Evolutionary conservation across 2,329 filamentous ascomycete genomes (phyloP).

Genomic region (Chaetomiaceae sp.): DNA sequence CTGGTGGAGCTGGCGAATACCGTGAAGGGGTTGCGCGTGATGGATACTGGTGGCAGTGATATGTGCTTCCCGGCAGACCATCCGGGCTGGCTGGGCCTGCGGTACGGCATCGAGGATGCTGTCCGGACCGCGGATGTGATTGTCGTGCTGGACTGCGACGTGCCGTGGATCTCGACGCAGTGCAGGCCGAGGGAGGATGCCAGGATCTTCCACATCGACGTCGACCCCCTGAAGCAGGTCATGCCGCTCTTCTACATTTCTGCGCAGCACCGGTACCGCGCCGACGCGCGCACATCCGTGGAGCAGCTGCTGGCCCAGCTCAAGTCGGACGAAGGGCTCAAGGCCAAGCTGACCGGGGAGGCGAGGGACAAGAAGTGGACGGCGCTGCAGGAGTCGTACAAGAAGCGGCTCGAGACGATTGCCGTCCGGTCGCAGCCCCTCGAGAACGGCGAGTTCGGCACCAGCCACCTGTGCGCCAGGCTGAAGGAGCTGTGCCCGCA

Average conservation of each 20-base stretch:
- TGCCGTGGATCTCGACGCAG: constrained; percentile 86
- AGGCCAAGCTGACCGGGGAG: constrained; percentile 37
- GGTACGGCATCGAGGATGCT: constrained; percentile 67
- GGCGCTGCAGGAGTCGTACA: constrained; percentile 53
- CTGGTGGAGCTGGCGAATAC: constrained; percentile 64
- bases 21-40: constrained; percentile 63
- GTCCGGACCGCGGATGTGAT: constrained; percentile 80
- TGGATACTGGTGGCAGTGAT: constrained; percentile 73
- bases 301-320: constrained; percentile 63
- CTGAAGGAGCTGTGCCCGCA: constrained; percentile 35
- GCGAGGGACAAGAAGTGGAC: constrained; percentile 43
- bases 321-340: constrained; percentile 39
- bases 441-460: constrained; percentile 57
- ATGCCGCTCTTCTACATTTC: constrained; percentile 71
- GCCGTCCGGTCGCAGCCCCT: constrained; percentile 52
- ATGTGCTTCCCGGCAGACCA: constrained; percentile 76
- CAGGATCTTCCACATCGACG: constrained; percentile 59
- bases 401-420: constrained; percentile 56
- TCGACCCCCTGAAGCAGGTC: constrained; percentile 63
- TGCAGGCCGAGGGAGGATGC: constrained; percentile 50
- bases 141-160: constrained; percentile 80
- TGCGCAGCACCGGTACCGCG: constrained; percentile 60
- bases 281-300: constrained; percentile 60
- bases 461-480: constrained; percentile 39
- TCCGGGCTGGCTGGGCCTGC: constrained; percentile 62